Evolutionary conservation across 2,329 filamentous ascomycete species (phyloP), one percentile per base, ranked within the genome.

Genomic region (Verticillium nonalfalfae): DNA sequence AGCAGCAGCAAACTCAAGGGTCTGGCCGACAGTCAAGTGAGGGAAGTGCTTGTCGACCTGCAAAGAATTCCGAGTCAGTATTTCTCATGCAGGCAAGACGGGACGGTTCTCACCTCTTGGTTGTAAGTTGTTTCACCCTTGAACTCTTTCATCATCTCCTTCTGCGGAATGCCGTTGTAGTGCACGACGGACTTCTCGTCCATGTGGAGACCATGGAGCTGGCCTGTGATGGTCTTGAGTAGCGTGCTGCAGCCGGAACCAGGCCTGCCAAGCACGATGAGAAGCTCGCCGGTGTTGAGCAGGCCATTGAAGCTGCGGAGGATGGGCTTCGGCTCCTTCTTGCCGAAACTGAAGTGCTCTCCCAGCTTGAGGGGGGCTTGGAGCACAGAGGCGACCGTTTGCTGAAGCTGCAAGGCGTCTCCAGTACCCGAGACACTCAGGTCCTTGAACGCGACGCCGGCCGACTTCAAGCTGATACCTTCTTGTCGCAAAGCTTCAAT

Each of bases 1-100:
- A 58, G 86, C 83, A 1, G 90, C 81, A 0, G 90, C 90, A 69
- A 93, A 93, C 58, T 85, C 81, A 0, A 94, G 78, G 0, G 90
- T 94, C 65, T 91, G 82, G 1, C 88, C 85, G 11, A 93, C 89
- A 0, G 87, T 91, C 26, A 95, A 76, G n/a, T 90, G 87, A 0
- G 90, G 87, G 65, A 92, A 93, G 70, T 93, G 90, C 34, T 88
- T 81, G 70, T 92, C 89, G 34, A 82, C 80, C 74, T 88, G 56
- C 5, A 4, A 36, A 21, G 21, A 31, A 4, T 57, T 59, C 21
- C 21, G 38, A 5, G 21, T 50, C 9, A 56, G 56, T 58, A 1
- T 60, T 14, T 33, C 14, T 7, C 5, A 4, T 7, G 13, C 10
- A 11, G 3, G 1, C 39, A 1, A 1, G 0, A 4, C 26, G 26